Evolutionary conservation across 805 yeast genomes (phyloP), one percentile per base, ranked within the genome.

Genomic region (Torulaspora maleeae): DNA sequence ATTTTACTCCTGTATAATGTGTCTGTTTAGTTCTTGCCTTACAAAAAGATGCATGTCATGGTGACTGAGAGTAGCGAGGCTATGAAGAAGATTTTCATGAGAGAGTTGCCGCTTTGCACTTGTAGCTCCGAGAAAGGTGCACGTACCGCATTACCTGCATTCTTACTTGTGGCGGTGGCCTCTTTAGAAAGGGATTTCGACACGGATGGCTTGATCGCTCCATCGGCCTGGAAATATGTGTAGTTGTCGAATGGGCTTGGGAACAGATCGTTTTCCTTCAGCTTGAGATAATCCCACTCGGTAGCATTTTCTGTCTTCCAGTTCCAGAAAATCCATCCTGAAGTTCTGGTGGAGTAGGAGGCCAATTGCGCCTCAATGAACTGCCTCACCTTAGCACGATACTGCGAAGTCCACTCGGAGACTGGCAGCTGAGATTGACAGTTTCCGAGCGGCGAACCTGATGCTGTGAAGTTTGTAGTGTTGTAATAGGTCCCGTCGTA

Each of bases 291-390:
- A 58, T 82, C 86, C 87, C 88, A 82, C 59, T 81, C 87, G 16
- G 77, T 67, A 1, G 85, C 77, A 44, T 66, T 60, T 56, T 83
- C 89, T 0, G 86, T 81, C 59, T 80, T 82, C 68, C 74, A 82
- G 54, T 79, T 78, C 89, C 88, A 83, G 55, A 81, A 82, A 30
- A 82, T 75, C 78, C 82, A 82, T 0, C 88, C 88, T 9, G 67
- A 66, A 28, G 73, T 68, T 43, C 67, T 53, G n/a, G 60, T 56
- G 16, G 67, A 67, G 58, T 72, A 82, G 24, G 77, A 70, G 39
- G 78, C 77, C 43, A 82, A 58, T 56, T 83, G 88, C 33, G 76
- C 78, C 56, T 82, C 86, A 30, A 82, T 70, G 50, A 74, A 75
- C 55, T 71, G 74, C 46, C 86, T 68, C 8, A 77, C 75, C 34